These are phyloP conservation scores for Mycosarcoma mackinlayi DNA, from an alignment of 1,284 basidiomycete species.

Conservation along the genomic window DNA sequence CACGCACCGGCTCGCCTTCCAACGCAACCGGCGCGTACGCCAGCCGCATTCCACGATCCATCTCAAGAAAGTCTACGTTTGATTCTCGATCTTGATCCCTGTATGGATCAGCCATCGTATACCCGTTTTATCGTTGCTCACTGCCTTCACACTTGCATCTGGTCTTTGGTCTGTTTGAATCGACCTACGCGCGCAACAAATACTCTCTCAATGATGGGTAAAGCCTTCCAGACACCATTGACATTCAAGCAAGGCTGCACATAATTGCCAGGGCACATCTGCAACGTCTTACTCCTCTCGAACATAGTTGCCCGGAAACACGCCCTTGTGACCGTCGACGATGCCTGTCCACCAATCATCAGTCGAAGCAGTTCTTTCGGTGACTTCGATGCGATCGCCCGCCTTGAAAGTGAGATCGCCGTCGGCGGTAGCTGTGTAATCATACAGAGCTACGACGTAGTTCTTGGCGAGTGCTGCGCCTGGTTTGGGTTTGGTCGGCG, in stretches of 20 bases:
- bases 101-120: neutral
- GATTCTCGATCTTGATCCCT: constrained; percentile 9
- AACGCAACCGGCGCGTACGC: constrained; percentile 2
- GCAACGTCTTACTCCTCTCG: constrained; percentile 31
- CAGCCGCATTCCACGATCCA: constrained; percentile 29
- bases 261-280: too few species aligned
- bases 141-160: too few species aligned
- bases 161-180: too few species aligned
- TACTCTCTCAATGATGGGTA: too few species aligned
- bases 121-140: neutral
- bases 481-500: constrained; percentile 83
- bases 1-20: neutral
- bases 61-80: constrained; percentile 11
- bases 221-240: too few species aligned
- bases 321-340: constrained; percentile 84
- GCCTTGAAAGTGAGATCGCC: constrained; percentile 91
- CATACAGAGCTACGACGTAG: constrained; percentile 93
- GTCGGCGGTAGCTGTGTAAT: constrained; percentile 81
- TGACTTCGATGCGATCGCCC: constrained; percentile 93
- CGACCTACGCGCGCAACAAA: too few species aligned
- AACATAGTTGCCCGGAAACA: constrained; percentile 81
- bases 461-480: constrained; percentile 73
- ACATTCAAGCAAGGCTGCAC: too few species aligned
- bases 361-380: constrained; percentile 82
- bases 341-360: constrained; percentile 99